A percentile compares a stretch with the other conserved stretches of the same genome.
Conservation (phyloP, 768 basidiomycete genomes). For the Lactifluus subvellereus region DNA sequence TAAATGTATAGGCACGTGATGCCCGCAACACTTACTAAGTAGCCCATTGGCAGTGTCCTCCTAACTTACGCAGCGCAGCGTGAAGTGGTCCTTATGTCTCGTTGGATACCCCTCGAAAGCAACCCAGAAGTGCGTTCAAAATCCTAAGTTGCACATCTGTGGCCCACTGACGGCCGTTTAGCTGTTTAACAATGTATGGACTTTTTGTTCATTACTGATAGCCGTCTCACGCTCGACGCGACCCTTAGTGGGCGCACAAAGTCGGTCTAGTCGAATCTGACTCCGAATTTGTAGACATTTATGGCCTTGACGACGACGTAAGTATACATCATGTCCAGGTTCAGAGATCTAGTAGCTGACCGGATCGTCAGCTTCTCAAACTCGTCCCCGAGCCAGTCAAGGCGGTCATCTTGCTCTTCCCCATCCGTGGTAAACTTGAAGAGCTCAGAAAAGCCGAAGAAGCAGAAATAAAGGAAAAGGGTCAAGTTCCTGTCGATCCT, state of each 20-base stretch:
- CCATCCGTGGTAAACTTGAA: conserved; percentile 50
- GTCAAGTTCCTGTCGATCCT: conserved; percentile 47
- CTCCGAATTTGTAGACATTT: conserved; percentile 22
- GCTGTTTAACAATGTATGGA: conserved; percentile 14
- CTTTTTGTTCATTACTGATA: conserved; percentile 6
- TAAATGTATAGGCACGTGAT: too few species aligned
- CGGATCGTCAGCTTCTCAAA: conserved; percentile 49
- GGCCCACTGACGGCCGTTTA: conserved; percentile 23
- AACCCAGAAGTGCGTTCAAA: conserved; percentile 47
- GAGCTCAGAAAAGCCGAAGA: conserved; percentile 55
- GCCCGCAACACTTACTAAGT: too few species aligned
- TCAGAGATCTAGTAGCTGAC: neutral
- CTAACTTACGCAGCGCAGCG: too few species aligned
- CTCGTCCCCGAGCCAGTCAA: conserved; percentile 71
- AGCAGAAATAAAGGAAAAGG: conserved; percentile 41
- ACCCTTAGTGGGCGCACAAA: neutral
- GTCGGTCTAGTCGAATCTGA: conserved; percentile 1
- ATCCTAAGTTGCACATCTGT: conserved; percentile 25
- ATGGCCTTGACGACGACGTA: conserved; percentile 23
- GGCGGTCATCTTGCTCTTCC: conserved; percentile 85
- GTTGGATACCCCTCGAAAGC: conserved; percentile 78
- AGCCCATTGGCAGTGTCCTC: too few species aligned
- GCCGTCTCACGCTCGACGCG: conserved; percentile 28
- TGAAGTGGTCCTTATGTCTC: neutral
- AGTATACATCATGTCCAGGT: neutral